Base-by-base conservation (phyloP, 768 basidiomycete genomes). In the Rhodosporidiobolus sp. region DNA sequence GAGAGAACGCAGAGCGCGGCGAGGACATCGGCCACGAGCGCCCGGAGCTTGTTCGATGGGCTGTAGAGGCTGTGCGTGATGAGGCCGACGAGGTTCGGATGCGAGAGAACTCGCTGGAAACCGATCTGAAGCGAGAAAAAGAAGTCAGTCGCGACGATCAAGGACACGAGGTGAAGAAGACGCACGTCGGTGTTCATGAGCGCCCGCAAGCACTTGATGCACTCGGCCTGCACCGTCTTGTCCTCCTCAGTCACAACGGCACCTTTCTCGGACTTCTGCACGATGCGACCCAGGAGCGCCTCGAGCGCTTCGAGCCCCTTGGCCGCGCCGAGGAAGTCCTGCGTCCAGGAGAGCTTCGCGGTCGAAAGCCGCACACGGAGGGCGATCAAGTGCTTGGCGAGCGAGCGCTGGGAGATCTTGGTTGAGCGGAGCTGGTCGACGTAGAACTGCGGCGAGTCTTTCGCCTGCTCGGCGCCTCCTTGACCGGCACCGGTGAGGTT, bases 311-410 rank as follows among this genome's bases (percentile, higher is more conserved):
- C 86, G 66, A 94, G 81, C 0, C 94, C 94, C 46, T 86, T 84
- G 73, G 87, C 86, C 0, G 80, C 77, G 2, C 84, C 83, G n/a
- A 91, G 83, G 78, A 96, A 95, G 48, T 88, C 87, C 75, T 88
- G 84, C 61, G 93, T 87, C 87, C 92, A 94, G 5, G 84, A 81
- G 20, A 94, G 70, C 69, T 87, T 88, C 0, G 89, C 90, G 0
- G 92, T 94, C 4, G 92, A 91, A 2, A 96, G 83, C 77, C 92
- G 90, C 0, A 94, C 90, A 5, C 93, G 87, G 26, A 97, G 83
- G 1, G 89, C 87, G 54, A 92, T 89, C 4, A 96, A 83, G 77
- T 90, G 87, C 78, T 90, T 92, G 62, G 86, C 84, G 35, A 93
- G 84, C 77, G 86, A 87, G 50, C 85, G 81, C 75, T 89, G 87